Percentiles rank a stretch among this genome's conserved stretches.
These are phyloP conservation scores for Hypoxylon sp. DNA, from an alignment of 2,329 filamentous ascomycete species.

Conservation along the genomic window DNA sequence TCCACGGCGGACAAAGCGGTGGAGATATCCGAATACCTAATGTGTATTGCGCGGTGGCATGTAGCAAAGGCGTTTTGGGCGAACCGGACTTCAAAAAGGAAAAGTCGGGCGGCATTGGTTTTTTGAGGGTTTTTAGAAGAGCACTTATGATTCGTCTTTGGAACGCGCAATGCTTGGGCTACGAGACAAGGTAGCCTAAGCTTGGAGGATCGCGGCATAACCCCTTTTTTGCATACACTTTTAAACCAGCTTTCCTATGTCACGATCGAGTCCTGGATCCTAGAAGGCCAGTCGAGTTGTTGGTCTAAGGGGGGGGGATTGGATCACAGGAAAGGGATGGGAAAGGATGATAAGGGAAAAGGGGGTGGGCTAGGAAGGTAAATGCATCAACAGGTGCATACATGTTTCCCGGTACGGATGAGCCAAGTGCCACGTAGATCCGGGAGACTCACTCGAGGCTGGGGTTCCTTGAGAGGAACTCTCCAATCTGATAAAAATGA, in stretches of 20 bases:
- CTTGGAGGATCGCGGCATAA: not conserved
- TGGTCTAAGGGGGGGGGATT: not conserved
- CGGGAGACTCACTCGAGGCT: conserved; percentile 37
- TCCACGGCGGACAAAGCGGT: conserved; percentile 11
- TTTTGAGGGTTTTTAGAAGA: conserved; percentile 2
- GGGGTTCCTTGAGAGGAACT: conserved; percentile 38
- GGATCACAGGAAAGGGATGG: conserved; percentile 6
- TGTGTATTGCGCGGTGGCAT: conserved; percentile 28
- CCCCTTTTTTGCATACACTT: not conserved
- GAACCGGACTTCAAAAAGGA: conserved; percentile 30
- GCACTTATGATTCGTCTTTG: not conserved
- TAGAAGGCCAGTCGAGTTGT: conserved; percentile 8
- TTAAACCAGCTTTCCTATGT: conserved; percentile 22
- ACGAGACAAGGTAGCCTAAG: not conserved
- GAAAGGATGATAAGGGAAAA: not conserved
- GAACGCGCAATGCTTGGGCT: not conserved
- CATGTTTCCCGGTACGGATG: conserved; percentile 22
- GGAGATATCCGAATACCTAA: conserved; percentile 37
- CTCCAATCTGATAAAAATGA: conserved; percentile 36
- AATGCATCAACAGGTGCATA: conserved; percentile 5
- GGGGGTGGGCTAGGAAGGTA: not conserved
- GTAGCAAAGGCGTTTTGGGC: conserved; percentile 35
- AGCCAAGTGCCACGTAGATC: conserved; percentile 9
- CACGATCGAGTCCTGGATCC: conserved; percentile 7
- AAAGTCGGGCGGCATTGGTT: conserved; percentile 17